Percentiles rank a stretch among this genome's conserved stretches.
These are phyloP conservation scores for Clavispora santaluciae DNA, from an alignment of 805 yeast species.

Conservation along the genomic window DNA sequence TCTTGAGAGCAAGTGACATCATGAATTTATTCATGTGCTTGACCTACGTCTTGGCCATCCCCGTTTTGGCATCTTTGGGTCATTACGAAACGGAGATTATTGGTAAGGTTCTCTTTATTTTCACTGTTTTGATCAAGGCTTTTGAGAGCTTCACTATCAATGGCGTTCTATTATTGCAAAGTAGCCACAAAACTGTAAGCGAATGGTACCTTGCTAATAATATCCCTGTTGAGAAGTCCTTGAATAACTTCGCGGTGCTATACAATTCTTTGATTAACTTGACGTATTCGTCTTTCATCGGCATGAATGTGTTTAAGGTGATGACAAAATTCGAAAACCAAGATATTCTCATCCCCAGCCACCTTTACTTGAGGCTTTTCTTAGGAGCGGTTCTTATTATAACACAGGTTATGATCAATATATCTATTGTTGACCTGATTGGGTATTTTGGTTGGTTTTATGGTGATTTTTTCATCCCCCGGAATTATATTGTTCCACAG, in stretches of 20 bases:
- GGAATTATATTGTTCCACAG: conserved; percentile 29
- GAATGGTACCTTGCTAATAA: conserved; percentile 61
- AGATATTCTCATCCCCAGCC: conserved; percentile 24
- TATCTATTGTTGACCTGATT: conserved; percentile 62
- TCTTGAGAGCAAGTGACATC: conserved; percentile 60
- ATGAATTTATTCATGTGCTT: conserved; percentile 41
- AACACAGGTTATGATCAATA: conserved; percentile 65
- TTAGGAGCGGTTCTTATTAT: conserved; percentile 51
- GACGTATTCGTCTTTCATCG: conserved; percentile 51
- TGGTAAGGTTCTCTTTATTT: conserved; percentile 23
- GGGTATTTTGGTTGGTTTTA: conserved; percentile 90
- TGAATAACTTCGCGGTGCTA: conserved; percentile 67
- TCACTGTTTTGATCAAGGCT: conserved; percentile 45
- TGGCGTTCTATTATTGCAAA: conserved; percentile 52
- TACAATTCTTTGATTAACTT: conserved; percentile 49
- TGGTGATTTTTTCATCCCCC: conserved; percentile 75
- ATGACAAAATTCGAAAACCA: conserved; percentile 12
- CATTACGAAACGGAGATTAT: conserved; percentile 18
- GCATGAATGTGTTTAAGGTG: conserved; percentile 28
- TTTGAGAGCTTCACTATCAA: conserved; percentile 50
- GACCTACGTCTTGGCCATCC: conserved; percentile 39
- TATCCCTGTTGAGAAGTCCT: conserved; percentile 58
- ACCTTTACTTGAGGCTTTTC: conserved; percentile 50
- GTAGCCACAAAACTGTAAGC: conserved; percentile 58
- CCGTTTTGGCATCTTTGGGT: conserved; percentile 30